Conservation (phyloP, 1,284 basidiomycete species). For the Malassezia japonica region DNA sequence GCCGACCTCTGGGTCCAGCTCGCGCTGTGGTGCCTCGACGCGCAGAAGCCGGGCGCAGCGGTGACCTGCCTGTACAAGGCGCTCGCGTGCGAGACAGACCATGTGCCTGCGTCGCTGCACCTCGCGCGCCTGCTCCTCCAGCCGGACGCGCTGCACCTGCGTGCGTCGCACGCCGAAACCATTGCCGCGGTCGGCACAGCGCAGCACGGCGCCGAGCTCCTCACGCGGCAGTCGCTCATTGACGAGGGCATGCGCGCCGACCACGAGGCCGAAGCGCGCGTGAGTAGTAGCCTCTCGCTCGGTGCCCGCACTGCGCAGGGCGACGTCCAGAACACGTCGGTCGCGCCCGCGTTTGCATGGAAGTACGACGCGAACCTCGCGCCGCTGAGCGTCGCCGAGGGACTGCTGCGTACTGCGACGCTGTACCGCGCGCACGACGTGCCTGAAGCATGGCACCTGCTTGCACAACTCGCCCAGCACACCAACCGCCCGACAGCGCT, state of each 20-base stretch:
- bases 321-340: background rate
- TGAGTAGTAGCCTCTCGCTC: background rate
- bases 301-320: background rate
- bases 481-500: slow-evolving; percentile 14
- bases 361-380: slow-evolving; percentile 24
- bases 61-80: slow-evolving; percentile 46
- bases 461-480: slow-evolving; percentile 29
- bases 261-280: slow-evolving; percentile 5
- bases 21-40: slow-evolving; percentile 27
- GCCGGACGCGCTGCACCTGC: slow-evolving; percentile 5
- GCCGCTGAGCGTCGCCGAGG: slow-evolving; percentile 38
- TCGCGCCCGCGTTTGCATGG: slow-evolving; percentile 14
- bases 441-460: slow-evolving; percentile 42
- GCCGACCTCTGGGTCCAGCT: slow-evolving; percentile 84
- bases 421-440: slow-evolving; percentile 30
- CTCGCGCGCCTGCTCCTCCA: slow-evolving; percentile 37
- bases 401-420: slow-evolving; percentile 32
- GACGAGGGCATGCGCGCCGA: background rate
- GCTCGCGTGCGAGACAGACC: slow-evolving; percentile 30
- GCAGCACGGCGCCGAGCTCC: slow-evolving; percentile 1
- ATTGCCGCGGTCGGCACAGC: slow-evolving; percentile 12
- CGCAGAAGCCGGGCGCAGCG: slow-evolving; percentile 24
- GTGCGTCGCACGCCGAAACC: slow-evolving; percentile 12
- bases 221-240: slow-evolving; percentile 1
- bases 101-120: slow-evolving; percentile 39